Conservation (phyloP, 2,329 filamentous ascomycete species). For the Pseudogymnoascus sp. region DNA sequence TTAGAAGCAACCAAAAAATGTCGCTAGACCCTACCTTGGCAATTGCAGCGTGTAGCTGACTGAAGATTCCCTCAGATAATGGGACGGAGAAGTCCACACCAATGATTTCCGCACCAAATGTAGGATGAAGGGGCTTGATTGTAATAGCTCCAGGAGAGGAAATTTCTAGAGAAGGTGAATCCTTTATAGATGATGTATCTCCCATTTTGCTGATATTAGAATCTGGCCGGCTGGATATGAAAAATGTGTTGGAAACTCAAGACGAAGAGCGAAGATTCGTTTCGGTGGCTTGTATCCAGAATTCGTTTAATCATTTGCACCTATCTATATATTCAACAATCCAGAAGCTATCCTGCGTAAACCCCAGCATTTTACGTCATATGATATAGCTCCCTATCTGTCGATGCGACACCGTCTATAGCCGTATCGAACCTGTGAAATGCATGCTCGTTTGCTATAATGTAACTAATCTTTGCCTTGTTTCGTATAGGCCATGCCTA, state of each 20-base stretch:
- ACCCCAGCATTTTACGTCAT: not conserved
- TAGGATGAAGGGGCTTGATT: slow-evolving; percentile 31
- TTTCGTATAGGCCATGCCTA: not conserved
- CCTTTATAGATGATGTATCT: not conserved
- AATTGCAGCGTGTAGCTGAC: slow-evolving; percentile 31
- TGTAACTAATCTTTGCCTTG: not conserved
- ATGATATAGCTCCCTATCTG: not conserved
- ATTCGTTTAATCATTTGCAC: not conserved
- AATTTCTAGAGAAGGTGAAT: not conserved
- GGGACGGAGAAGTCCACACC: slow-evolving; percentile 33
- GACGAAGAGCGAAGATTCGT: not conserved
- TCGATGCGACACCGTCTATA: not conserved
- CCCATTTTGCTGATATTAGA: not conserved
- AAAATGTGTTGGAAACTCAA: not conserved
- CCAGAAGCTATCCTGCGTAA: not conserved
- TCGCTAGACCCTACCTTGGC: slow-evolving; percentile 26
- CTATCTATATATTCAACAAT: not conserved
- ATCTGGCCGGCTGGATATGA: not conserved
- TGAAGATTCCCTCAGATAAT: slow-evolving; percentile 29
- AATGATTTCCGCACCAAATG: slow-evolving; percentile 34
- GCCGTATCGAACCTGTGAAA: not conserved
- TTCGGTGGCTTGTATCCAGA: not conserved
- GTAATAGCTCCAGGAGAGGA: not conserved
- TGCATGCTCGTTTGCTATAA: not conserved
- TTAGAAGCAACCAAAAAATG: not conserved